Percentiles rank a stretch among this genome's conserved stretches.
Evolutionary conservation across 176 grass and related monocot genomes (phyloP).

Genomic region (Thalia dealbata): DNA sequence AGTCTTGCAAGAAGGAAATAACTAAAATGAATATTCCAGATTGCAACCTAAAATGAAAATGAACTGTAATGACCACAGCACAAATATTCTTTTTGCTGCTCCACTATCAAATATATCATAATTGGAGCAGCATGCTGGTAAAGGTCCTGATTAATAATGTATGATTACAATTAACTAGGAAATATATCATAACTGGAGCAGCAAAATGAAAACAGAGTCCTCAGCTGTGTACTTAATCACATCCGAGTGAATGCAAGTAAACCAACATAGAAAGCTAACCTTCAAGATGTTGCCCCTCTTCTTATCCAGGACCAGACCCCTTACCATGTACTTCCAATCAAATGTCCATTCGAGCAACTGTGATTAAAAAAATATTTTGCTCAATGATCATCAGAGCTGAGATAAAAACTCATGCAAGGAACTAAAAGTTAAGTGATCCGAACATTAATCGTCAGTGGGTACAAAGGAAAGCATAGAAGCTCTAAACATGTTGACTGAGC

Average conservation of each 20-base stretch:
- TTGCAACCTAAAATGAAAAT: not conserved
- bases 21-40: not conserved
- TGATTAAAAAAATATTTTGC: slow-evolving; percentile 22
- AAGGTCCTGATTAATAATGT: too few relatives aligned
- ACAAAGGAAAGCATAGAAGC: too few relatives aligned
- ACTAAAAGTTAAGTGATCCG: too few relatives aligned
- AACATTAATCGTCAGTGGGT: too few relatives aligned
- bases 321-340: slow-evolving; percentile 98
- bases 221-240: not conserved
- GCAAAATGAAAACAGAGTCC: not conserved
- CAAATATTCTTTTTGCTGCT: too few relatives aligned
- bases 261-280: slow-evolving; percentile 26
- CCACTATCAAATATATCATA: too few relatives aligned
- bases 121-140: too few relatives aligned
- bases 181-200: too few relatives aligned
- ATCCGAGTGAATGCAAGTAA: not conserved
- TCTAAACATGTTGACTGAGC: too few relatives aligned
- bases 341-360: slow-evolving; percentile 88
- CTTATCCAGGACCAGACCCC: slow-evolving; percentile 94
- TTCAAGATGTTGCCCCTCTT: slow-evolving; percentile 99
- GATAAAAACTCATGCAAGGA: too few relatives aligned
- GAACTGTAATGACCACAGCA: too few relatives aligned
- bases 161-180: too few relatives aligned
- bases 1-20: not conserved
- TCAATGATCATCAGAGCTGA: not conserved